phyloP scores from a whole-genome alignment of 2,329 filamentous ascomycete genomes.

The Xylaria sp. region DNA sequence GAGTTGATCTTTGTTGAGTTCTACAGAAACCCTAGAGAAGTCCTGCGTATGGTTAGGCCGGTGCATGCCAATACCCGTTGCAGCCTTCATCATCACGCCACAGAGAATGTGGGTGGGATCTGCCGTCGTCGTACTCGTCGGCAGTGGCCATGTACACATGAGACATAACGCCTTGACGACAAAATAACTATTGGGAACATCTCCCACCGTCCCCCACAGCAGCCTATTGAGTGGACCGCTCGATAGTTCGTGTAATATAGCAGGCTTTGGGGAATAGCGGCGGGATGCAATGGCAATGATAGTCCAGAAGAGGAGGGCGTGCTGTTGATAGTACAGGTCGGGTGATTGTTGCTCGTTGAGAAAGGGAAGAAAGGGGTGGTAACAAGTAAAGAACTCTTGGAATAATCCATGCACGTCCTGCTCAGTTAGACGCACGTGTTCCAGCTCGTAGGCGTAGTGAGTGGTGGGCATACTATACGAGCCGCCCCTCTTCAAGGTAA shows the following conservation, averaged over 20 bases:
- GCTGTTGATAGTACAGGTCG: conserved; percentile 79
- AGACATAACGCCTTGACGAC: conserved; percentile 84
- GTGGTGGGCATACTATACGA: conserved; percentile 66
- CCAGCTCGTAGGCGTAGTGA: conserved; percentile 69
- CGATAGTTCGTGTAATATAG: conserved; percentile 73
- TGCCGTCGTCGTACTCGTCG: conserved; percentile 81
- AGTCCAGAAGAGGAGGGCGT: conserved; percentile 86
- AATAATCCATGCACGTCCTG: conserved; percentile 73
- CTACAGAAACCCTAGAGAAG: conserved; percentile 79
- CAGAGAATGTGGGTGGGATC: conserved; percentile 85
- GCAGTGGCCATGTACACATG: conserved; percentile 83
- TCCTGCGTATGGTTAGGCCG: conserved; percentile 84
- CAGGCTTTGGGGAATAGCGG: conserved; percentile 71
- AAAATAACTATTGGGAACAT: conserved; percentile 81
- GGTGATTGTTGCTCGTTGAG: conserved; percentile 73
- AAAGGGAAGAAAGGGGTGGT: conserved; percentile 82
- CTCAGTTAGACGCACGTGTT: conserved; percentile 72
- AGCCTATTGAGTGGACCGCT: conserved; percentile 73
- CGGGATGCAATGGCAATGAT: conserved; percentile 80
- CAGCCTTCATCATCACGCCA: conserved; percentile 87
- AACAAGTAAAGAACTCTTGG: conserved; percentile 77
- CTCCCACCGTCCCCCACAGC: conserved; percentile 80
- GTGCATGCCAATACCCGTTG: conserved; percentile 84
- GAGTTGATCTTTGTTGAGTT: conserved; percentile 81
- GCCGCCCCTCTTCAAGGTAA: conserved; percentile 73